Evolutionary conservation across 495 filamentous ascomycete species (phyloP), one percentile per base, ranked within the genome.

Genomic region (Jackrogersella minutella): DNA sequence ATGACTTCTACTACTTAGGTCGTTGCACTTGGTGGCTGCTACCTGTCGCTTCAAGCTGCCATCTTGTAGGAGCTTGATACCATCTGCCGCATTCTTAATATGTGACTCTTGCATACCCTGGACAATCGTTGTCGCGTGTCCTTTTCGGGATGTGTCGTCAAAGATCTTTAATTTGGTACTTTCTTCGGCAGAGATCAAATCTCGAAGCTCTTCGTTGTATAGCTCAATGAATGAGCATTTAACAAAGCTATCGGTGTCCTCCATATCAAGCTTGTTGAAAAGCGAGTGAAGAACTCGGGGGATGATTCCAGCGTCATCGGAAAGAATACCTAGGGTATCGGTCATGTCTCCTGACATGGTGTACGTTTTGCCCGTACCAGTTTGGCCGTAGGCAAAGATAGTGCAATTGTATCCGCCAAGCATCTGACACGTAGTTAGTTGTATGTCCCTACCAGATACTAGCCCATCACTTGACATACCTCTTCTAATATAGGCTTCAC

Each of bases 291-390:
- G 80, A 0, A 90, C 92, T 19, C 95, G 88, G 1, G 95, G 95
- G 59, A 98, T 94, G 60, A 99, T 97, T 49, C 95, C 95, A 11
- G 95, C 95, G 24, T 88, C 89, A 57, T 97, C 95, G 2, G 93
- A 92, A 14, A 97, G 82, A 44, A 96, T 86, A 2, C 92, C 92
- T 43, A 93, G 80, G 1, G 88, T 91, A 64, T 95, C 90, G 8
- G 84, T 90, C 90, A 99, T 97, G 72, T 99, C 93, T 31, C 95
- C 95, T 2, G 96, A 96, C 95, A 99, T 99, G 2, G 95, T 99
- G 75, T 99, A 99, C 28, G 95, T 99, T 77, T 99, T 99, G 54
- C 95, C 95, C 0, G 95, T 99, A 24, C 95, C 95, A 0, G 95
- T 99, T 71, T 99, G 95, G 7, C 95, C 95, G 74, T 99, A 99